These are phyloP conservation scores for Zea luxurians DNA, from an alignment of 176 grass and related monocot genomes.

Conservation along the genomic window DNA sequence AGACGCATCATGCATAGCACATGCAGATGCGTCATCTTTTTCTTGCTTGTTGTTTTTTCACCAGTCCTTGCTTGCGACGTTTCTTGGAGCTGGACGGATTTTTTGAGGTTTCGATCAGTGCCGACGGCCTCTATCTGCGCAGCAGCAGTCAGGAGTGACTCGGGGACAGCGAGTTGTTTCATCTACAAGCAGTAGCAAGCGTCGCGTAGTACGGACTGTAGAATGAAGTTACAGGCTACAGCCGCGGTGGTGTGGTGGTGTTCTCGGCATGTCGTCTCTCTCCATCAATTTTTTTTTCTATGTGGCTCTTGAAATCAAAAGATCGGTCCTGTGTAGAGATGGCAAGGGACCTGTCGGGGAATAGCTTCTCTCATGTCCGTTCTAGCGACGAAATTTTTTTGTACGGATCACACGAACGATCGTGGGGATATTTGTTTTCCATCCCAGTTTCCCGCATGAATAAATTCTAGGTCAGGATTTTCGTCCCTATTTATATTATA, in stretches of 20 bases:
- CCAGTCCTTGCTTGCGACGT: not conserved
- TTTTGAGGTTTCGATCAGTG: conserved; percentile 8
- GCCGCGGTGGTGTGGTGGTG: not conserved
- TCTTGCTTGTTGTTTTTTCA: not conserved
- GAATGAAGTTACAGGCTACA: conserved; percentile 43
- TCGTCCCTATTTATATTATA: too few relatives aligned
- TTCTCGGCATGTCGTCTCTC: conserved; percentile 19
- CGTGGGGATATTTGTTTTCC: too few relatives aligned
- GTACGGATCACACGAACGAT: too few relatives aligned
- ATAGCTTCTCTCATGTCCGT: too few relatives aligned
- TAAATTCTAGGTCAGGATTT: too few relatives aligned
- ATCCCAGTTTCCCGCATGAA: too few relatives aligned
- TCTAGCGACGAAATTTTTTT: too few relatives aligned
- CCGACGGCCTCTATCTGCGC: not conserved
- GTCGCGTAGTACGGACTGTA: conserved; percentile 35
- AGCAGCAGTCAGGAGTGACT: not conserved
- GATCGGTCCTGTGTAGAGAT: too few relatives aligned
- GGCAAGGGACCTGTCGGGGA: too few relatives aligned
- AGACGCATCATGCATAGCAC: conserved; percentile 30
- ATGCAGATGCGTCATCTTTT: conserved; percentile 15
- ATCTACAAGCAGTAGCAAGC: conserved; percentile 33
- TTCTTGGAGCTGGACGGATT: conserved; percentile 18
- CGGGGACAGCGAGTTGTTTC: conserved; percentile 36
- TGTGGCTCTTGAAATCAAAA: not conserved
- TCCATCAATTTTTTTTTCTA: conserved; percentile 1